These are phyloP conservation scores for Cercospora sp. DNA, from an alignment of 2,329 filamentous ascomycete genomes.

Conservation along the genomic window DNA sequence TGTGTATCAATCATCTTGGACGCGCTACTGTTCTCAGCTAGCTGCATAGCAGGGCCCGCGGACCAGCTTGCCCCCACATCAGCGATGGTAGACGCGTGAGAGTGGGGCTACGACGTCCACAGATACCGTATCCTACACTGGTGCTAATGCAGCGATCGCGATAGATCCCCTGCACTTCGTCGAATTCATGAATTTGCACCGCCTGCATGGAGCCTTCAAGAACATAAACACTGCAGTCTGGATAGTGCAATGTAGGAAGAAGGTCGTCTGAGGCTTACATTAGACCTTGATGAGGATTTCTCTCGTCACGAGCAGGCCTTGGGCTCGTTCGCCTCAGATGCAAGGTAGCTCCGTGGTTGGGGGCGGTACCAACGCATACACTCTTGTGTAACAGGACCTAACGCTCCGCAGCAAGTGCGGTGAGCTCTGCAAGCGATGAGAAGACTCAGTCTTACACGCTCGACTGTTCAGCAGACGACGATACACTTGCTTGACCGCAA, in stretches of 20 bases:
- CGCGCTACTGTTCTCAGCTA: slow-evolving; percentile 8
- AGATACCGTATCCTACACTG: background rate
- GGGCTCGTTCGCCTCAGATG: background rate
- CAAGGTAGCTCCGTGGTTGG: background rate
- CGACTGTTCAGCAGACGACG: background rate
- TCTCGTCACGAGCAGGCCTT: background rate
- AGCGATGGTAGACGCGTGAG: background rate
- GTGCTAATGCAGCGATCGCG: background rate
- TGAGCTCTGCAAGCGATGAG: background rate
- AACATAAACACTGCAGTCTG: background rate
- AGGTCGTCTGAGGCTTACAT: background rate
- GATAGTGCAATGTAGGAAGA: background rate
- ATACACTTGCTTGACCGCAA: background rate
- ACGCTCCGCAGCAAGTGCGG: background rate
- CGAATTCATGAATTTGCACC: background rate
- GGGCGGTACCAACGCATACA: background rate
- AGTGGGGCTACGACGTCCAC: background rate
- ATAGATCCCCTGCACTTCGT: background rate
- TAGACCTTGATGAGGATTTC: background rate
- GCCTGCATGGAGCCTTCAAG: background rate
- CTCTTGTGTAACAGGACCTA: background rate
- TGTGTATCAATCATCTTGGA: background rate
- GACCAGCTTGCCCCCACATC: background rate
- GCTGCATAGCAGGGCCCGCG: slow-evolving; percentile 6
- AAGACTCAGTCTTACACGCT: background rate